These are phyloP conservation scores for Fallopia convolvulus DNA, from an alignment of 148 eudicot genomes.

Conservation along the genomic window DNA sequence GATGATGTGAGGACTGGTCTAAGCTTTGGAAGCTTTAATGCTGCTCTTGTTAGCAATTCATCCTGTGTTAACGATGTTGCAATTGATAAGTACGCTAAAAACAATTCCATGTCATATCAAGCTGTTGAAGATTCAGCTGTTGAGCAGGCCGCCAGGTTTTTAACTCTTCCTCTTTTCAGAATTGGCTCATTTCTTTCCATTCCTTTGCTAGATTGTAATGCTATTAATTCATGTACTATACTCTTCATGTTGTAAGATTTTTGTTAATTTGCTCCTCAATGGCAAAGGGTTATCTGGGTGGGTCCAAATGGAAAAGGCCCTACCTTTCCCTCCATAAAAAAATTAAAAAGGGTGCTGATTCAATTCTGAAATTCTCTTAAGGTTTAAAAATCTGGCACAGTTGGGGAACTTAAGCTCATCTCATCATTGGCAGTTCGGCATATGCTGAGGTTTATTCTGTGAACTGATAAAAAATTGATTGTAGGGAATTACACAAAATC, in stretches of 20 bases:
- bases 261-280: not conserved
- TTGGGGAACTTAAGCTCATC: not conserved
- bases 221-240: not conserved
- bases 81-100: slow-evolving; percentile 29
- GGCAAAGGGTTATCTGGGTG: not conserved
- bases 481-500: not conserved
- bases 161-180: not conserved
- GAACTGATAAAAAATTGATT: not conserved
- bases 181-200: not conserved
- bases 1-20: slow-evolving; percentile 67
- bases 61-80: slow-evolving; percentile 21
- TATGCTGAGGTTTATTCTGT: not conserved
- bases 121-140: slow-evolving; percentile 33
- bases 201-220: not conserved
- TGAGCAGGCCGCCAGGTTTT: slow-evolving; percentile 48
- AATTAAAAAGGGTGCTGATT: not conserved
- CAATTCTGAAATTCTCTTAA: not conserved
- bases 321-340: not conserved
- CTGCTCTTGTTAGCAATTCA: slow-evolving; percentile 38
- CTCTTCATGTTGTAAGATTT: not conserved
- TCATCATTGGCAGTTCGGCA: not conserved
- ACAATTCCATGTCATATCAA: slow-evolving; percentile 37
- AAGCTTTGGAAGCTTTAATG: slow-evolving; percentile 83
- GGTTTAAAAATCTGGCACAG: not conserved
- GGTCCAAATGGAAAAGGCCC: not conserved